Percentiles rank a stretch among this genome's conserved stretches.
Conservation (phyloP, 2,329 filamentous ascomycete species). For the Cercospora berteroae region DNA sequence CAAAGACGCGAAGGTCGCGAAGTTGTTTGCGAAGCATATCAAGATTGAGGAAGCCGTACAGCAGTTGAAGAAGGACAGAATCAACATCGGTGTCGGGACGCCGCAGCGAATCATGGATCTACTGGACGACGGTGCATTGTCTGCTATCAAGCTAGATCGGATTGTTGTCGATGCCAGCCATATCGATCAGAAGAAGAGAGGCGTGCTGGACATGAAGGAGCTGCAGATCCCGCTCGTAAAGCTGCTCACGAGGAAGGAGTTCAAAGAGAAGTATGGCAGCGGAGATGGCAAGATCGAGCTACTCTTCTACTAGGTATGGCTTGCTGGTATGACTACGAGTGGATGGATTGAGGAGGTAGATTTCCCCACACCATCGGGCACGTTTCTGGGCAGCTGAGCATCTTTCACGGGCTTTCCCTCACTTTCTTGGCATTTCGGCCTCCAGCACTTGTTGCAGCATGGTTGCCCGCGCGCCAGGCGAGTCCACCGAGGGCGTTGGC, state of each 20-base stretch:
- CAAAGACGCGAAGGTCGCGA: constrained; percentile 75
- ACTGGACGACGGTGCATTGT: constrained; percentile 75
- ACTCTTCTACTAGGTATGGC: constrained; percentile 59
- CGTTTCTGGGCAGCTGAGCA: not conserved
- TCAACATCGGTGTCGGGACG: constrained; percentile 87
- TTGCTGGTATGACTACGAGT: not conserved
- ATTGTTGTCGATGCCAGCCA: constrained; percentile 89
- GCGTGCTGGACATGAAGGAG: constrained; percentile 93
- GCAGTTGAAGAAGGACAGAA: constrained; percentile 65
- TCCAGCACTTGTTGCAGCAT: not conserved
- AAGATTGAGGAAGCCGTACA: constrained; percentile 84
- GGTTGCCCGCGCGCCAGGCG: not conserved
- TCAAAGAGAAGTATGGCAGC: constrained; percentile 66
- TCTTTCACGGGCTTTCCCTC: not conserved
- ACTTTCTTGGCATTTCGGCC: not conserved
- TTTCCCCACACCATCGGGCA: not conserved
- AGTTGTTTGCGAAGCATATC: constrained; percentile 97
- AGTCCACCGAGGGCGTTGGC: not conserved
- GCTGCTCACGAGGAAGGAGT: constrained; percentile 67
- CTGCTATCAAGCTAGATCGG: constrained; percentile 67
- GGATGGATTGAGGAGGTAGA: not conserved
- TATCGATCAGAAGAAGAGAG: constrained; percentile 91
- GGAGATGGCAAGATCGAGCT: constrained; percentile 55
- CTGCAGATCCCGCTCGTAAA: constrained; percentile 76
- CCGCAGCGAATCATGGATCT: constrained; percentile 79